Conservation (phyloP, 148 eudicot genomes). For the Pharnaceum exiguum region DNA sequence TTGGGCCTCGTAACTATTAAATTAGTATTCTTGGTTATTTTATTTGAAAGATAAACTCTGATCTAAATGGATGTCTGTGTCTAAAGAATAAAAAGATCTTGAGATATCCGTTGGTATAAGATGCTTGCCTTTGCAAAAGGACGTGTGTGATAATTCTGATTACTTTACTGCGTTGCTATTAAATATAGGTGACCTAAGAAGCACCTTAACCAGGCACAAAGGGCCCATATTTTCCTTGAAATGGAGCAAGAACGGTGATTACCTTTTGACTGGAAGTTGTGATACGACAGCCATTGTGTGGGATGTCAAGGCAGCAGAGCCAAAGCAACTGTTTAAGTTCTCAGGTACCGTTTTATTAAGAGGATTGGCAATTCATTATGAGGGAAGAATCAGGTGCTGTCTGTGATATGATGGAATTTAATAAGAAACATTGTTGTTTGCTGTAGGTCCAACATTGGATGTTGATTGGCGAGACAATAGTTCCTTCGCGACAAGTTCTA, state of each 20-base stretch:
- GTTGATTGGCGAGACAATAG: slow-evolving; percentile 76
- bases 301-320: slow-evolving; percentile 56
- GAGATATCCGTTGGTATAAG: background rate
- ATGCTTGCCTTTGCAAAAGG: background rate
- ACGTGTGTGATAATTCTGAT: background rate
- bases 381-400: background rate
- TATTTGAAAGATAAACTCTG: too few relatives aligned
- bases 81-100: too few relatives aligned
- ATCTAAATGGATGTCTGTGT: too few relatives aligned
- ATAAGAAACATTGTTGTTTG: slow-evolving; percentile 5
- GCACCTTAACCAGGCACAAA: slow-evolving; percentile 49
- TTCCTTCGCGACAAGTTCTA: slow-evolving; percentile 81
- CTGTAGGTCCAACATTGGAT: slow-evolving; percentile 61
- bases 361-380: background rate
- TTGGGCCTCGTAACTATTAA: too few relatives aligned
- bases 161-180: background rate
- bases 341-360: slow-evolving; percentile 32
- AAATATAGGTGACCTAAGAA: slow-evolving; percentile 43
- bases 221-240: slow-evolving; percentile 62
- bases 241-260: slow-evolving; percentile 77
- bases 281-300: slow-evolving; percentile 69
- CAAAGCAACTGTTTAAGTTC: slow-evolving; percentile 57
- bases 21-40: too few relatives aligned
- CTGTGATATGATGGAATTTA: background rate
- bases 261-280: slow-evolving; percentile 69